These are phyloP conservation scores for Sporormia fimetaria DNA, from an alignment of 495 filamentous ascomycete genomes.

Conservation along the genomic window DNA sequence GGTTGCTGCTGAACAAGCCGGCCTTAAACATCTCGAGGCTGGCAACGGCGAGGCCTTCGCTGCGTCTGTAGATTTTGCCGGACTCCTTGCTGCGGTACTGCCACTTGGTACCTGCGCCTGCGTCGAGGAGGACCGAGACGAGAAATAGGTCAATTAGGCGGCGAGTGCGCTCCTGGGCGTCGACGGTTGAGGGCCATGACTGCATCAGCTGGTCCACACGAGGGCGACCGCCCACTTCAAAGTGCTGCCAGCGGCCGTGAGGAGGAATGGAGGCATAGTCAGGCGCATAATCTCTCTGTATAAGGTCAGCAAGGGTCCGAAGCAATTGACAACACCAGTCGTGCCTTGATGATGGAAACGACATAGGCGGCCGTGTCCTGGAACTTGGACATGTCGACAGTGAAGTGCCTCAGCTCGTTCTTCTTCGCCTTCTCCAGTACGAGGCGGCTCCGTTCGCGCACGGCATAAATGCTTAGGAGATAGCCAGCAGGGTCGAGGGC, in stretches of 20 bases:
- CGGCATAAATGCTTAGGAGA: conserved; percentile 78
- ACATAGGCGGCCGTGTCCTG: conserved; percentile 82
- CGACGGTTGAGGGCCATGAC: conserved; percentile 51
- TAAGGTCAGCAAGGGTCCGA: conserved; percentile 19
- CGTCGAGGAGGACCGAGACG: conserved; percentile 81
- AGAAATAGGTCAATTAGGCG: conserved; percentile 74
- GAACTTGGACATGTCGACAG: conserved; percentile 83
- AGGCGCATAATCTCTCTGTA: conserved; percentile 74
- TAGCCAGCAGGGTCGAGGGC: conserved; percentile 84
- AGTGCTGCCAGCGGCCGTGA: conserved; percentile 84
- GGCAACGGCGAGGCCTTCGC: conserved; percentile 87
- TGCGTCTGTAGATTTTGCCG: conserved; percentile 69
- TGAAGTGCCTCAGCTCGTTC: conserved; percentile 78
- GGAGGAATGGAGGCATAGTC: conserved; percentile 77
- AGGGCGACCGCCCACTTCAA: conserved; percentile 64
- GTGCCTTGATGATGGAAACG: conserved; percentile 91
- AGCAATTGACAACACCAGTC: conserved; percentile 7
- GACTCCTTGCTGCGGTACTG: conserved; percentile 86
- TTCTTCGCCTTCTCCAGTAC: conserved; percentile 65
- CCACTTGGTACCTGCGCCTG: conserved; percentile 74
- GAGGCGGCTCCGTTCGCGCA: conserved; percentile 64
- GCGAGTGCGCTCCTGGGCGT: conserved; percentile 59
- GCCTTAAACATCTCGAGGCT: conserved; percentile 96
- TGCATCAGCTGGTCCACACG: conserved; percentile 57
- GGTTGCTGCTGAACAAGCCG: conserved; percentile 81